phyloP scores from a whole-genome alignment of 2,329 filamentous ascomycete species.

The Aspergillus luchuensis region DNA sequence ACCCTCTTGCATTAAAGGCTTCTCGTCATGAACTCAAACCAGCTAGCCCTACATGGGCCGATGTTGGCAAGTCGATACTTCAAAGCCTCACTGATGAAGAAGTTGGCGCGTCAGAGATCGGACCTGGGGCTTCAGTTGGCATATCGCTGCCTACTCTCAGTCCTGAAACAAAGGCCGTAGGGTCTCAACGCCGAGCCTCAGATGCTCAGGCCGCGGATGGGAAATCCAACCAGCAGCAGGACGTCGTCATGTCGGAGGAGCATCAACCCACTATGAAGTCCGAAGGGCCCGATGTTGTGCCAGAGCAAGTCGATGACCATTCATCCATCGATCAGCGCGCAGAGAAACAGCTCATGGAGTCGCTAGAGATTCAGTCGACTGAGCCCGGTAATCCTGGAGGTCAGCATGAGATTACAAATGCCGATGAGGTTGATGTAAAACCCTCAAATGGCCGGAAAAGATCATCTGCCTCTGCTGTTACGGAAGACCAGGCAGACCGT shows the following conservation, averaged over 20 bases:
- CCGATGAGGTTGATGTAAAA: conserved; percentile 37
- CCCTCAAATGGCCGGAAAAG: conserved; percentile 56
- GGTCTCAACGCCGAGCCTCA: conserved; percentile 19
- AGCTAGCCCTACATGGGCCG: conserved; percentile 46
- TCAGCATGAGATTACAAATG: conserved; percentile 27
- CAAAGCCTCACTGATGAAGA: conserved; percentile 47
- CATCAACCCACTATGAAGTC: conserved; percentile 16
- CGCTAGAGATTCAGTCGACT: conserved; percentile 34
- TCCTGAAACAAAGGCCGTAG: conserved; percentile 26
- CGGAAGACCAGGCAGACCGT: conserved; percentile 60
- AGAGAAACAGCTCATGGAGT: conserved; percentile 42
- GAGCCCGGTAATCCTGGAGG: conserved; percentile 23
- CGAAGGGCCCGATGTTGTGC: conserved; percentile 15
- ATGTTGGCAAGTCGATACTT: conserved; percentile 52
- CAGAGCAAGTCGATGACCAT: conserved; percentile 34
- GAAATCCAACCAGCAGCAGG: conserved; percentile 15
- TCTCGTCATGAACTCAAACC: conserved; percentile 44
- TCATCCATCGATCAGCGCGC: conserved; percentile 39
- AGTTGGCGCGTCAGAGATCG: conserved; percentile 26
- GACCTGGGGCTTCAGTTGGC: conserved; percentile 44
- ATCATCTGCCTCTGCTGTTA: conserved; percentile 61
- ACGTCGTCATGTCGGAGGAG: conserved; percentile 22
- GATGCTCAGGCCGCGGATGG: conserved; percentile 13
- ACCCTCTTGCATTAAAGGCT: conserved; percentile 41
- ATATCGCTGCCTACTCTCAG: conserved; percentile 43